Evolutionary conservation across 1,284 basidiomycete species (phyloP), one percentile per base, ranked within the genome.

Genomic region (Rhizopogon hawkerae): DNA sequence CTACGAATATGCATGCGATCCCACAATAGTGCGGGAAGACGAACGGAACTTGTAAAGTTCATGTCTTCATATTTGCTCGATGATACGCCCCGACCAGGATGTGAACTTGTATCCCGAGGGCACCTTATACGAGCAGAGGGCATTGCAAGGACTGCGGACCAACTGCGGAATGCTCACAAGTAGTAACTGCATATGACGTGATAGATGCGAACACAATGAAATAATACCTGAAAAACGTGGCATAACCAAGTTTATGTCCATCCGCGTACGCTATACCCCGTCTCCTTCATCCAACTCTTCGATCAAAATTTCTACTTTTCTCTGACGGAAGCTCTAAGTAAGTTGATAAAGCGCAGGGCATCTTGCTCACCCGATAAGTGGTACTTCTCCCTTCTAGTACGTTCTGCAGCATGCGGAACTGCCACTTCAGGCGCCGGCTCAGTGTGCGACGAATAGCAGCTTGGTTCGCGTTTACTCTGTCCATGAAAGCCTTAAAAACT

Each of bases 61-160:
- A 33, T 33, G 38, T 35, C 18, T 67, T 62, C 49, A 66, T 82
- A 44, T 82, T 55, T 77, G 86, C 85, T 86, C 83, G 81, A 85
- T 73, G 65, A 89, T 89, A 89, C 86, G 82, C 86, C 84, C 70
- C 56, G 61, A 58, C 64, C 76, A 77, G 78, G 76, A 70, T 77
- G 75, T 69, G 67, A 60, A 60, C 74, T 87, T 71, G 61, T 55
- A 72, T 77, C 80, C 77, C 78, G 61, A 72, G 67, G 82, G 86
- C 83, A 89, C 86, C 86, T 88, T 84, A 48, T 84, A 85, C 80
- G 73, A 86, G 85, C 86, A 76, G 55, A 33, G 13, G 26, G 43
- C 18, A 31, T 13, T 8, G 39, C 7, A 35, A 45, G 33, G 49
- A 46, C 14, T 16, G 24, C 46, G 8, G 39, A 35, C 24, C 5